Conservation (phyloP, 2,329 filamentous ascomycete genomes). For the Alternaria gaisen region DNA sequence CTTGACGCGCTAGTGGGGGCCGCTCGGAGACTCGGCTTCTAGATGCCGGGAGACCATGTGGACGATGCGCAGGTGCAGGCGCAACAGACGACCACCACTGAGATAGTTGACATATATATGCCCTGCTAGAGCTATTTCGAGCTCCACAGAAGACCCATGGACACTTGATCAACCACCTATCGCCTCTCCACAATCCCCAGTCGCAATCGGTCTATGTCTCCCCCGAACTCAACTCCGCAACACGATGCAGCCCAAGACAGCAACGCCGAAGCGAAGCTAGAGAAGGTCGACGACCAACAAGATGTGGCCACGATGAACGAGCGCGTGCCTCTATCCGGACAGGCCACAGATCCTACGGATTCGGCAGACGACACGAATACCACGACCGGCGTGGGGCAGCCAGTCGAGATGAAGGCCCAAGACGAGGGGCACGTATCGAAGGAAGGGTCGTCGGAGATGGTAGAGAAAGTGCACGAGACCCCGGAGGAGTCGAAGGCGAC, state of each 20-base stretch:
- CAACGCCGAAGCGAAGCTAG: slow-evolving; percentile 30
- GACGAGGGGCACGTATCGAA: slow-evolving; percentile 16
- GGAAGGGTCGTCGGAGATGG: slow-evolving; percentile 1
- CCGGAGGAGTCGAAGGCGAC: not conserved
- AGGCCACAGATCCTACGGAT: not conserved
- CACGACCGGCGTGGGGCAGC: slow-evolving; percentile 35
- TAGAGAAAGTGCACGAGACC: not conserved
- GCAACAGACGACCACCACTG: slow-evolving; percentile 24
- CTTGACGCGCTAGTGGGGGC: slow-evolving; percentile 10
- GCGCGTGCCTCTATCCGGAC: not conserved
- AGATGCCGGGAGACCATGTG: slow-evolving; percentile 33
- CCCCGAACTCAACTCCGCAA: slow-evolving; percentile 42
- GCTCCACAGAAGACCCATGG: slow-evolving; percentile 32
- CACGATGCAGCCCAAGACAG: slow-evolving; percentile 37
- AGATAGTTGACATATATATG: slow-evolving; percentile 9
- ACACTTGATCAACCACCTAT: slow-evolving; percentile 20
- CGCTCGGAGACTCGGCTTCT: slow-evolving; percentile 30
- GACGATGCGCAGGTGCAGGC: slow-evolving; percentile 19
- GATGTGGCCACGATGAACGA: slow-evolving; percentile 8
- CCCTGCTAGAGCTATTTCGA: slow-evolving; percentile 15
- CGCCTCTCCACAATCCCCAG: slow-evolving; percentile 11
- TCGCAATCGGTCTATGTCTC: slow-evolving; percentile 49
- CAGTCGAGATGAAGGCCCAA: slow-evolving; percentile 15
- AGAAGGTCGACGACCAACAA: slow-evolving; percentile 21
- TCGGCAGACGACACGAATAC: slow-evolving; percentile 6